phyloP scores from a whole-genome alignment of 2,329 filamentous ascomycete genomes.

The Lasiodiplodia sp. region DNA sequence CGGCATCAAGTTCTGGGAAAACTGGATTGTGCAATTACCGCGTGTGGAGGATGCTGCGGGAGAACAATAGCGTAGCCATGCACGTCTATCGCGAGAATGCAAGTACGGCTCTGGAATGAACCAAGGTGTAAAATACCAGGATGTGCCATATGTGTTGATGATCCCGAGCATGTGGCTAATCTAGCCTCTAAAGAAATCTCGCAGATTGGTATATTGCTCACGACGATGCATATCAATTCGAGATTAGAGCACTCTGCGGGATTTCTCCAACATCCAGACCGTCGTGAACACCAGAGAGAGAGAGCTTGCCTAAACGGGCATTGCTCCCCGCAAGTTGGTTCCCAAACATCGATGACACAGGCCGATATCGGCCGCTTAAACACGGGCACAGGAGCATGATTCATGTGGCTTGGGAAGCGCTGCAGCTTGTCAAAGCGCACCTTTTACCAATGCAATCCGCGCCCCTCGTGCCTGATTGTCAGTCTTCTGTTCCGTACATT shows the following conservation, averaged over 20 bases:
- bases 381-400: conserved; percentile 11
- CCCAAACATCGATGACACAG: background rate
- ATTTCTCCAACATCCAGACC: background rate
- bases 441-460: conserved; percentile 19
- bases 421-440: conserved; percentile 3
- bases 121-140: background rate
- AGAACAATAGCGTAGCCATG: background rate
- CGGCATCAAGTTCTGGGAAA: conserved; percentile 92
- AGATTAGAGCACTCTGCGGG: background rate
- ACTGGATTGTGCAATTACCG: conserved; percentile 53
- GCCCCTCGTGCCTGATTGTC: conserved; percentile 6
- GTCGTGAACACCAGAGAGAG: conserved; percentile 1
- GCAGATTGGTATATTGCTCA: background rate
- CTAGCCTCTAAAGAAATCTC: background rate
- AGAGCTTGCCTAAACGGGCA: background rate
- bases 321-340: background rate
- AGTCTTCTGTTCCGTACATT: background rate
- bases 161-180: background rate
- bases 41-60: background rate
- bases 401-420: conserved; percentile 10
- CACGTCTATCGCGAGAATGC: background rate
- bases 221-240: background rate
- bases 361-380: conserved; percentile 28
- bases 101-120: background rate
- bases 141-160: background rate